Base-by-base conservation (phyloP, 192 early-diverging fungal species). In the Martensiomyces pterosporus region DNA sequence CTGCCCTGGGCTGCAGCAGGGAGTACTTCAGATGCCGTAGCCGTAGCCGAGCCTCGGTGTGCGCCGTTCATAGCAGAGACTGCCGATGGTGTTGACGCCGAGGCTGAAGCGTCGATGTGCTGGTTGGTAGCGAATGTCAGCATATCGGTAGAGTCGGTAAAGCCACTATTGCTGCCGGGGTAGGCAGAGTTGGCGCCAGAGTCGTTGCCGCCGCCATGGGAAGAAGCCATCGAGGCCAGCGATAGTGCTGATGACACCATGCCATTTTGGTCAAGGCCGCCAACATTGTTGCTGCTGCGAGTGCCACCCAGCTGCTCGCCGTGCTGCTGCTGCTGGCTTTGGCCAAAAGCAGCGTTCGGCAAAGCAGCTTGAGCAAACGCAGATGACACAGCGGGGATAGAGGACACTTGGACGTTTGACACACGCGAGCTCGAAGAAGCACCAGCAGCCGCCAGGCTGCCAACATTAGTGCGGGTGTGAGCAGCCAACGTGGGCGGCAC, bases 401-500 rank as follows among this genome's bases (percentile, higher is more conserved):
- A 27, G 15, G 52, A 39, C 0, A 65, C 58, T 27, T 44, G 23
- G 10, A 52, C 49, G 2, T 47, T 61, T 3, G 63, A 52, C 16
- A 73, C 63, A 3, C 54, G 52, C 0, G 23, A 18, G 12, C 15
- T 26, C 1, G 41, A 2, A 23, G 34, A 15, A 7, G 49, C 39
- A 12, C 29, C 29, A 13, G 40, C 22, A 5, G 33, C 47, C 23
- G 43, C 9, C 26, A 21, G 24, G 21, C 21, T 38, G 3, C 23
- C 43, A 14, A 56, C 12, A 8, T 24, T 7, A 12, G 16, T 16
- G 18, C 43, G 49, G 34, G 55, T 24, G 46, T 73, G 69, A 4
- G 49, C 64, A 6, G 71, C 71, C 35, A 75, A 56, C 9, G 71
- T 75, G 6, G 71, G 71, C 17, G 71, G 71, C 10, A 75, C 71